Percentiles rank a stretch among this genome's conserved stretches.
These are phyloP conservation scores for Penicillium sp. DNA, from an alignment of 2,329 filamentous ascomycete species.

Conservation along the genomic window DNA sequence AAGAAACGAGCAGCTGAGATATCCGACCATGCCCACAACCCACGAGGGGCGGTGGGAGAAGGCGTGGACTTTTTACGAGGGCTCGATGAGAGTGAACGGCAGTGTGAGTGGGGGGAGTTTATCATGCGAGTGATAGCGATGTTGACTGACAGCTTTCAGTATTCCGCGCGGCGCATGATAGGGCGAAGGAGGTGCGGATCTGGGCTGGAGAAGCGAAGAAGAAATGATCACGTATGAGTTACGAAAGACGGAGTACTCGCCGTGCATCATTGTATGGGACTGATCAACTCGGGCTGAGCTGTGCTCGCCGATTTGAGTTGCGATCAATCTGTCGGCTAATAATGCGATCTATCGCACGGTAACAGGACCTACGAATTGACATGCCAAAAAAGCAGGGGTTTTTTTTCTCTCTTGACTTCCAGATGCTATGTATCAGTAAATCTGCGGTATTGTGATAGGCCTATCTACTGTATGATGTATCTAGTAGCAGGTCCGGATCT, in stretches of 20 bases:
- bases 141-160: constrained; percentile 45
- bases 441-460: too few species aligned
- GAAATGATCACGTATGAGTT: constrained; percentile 22
- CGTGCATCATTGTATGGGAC: neutral
- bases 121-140: neutral
- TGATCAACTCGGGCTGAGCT: constrained; percentile 25
- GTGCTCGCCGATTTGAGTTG: constrained; percentile 25
- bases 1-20: constrained; percentile 79
- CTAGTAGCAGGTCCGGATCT: neutral
- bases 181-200: constrained; percentile 67
- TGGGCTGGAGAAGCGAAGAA: constrained; percentile 68
- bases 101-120: constrained; percentile 44
- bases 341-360: neutral
- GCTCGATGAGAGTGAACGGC: constrained; percentile 85
- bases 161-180: constrained; percentile 74
- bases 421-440: neutral
- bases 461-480: too few species aligned
- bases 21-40: constrained; percentile 85
- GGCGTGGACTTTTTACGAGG: constrained; percentile 82
- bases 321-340: neutral
- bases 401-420: neutral
- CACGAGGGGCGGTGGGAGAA: constrained; percentile 66
- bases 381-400: too few species aligned
- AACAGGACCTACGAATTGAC: neutral
- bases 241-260: neutral